These are phyloP conservation scores for Berkeleyomyces rouxiae DNA, from an alignment of 2,329 filamentous ascomycete genomes.

Conservation along the genomic window DNA sequence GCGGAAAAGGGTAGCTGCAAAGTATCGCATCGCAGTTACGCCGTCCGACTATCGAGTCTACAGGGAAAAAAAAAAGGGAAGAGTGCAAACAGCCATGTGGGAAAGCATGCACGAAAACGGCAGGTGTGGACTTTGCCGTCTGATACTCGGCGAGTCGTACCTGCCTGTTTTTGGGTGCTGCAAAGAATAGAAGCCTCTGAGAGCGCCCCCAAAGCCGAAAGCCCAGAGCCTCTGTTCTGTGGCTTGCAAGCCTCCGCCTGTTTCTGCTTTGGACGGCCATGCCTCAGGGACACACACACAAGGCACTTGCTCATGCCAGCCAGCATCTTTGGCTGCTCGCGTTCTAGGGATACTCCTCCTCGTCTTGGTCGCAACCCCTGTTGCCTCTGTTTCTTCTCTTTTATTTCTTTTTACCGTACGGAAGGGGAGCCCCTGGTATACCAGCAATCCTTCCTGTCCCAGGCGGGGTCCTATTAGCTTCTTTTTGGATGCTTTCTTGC, in stretches of 20 bases:
- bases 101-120: not conserved
- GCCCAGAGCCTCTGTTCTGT: not conserved
- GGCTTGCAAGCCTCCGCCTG: not conserved
- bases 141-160: not conserved
- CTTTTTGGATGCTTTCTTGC: not conserved
- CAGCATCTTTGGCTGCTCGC: not conserved
- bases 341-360: not conserved
- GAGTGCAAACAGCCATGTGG: not conserved
- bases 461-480: not conserved
- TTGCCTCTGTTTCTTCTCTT: conserved; percentile 1
- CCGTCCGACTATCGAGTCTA: too few species aligned
- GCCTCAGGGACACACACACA: too few species aligned
- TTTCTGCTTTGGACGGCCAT: not conserved
- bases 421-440: not conserved
- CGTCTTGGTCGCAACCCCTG: not conserved
- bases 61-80: not conserved
- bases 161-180: not conserved
- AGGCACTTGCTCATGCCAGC: too few species aligned
- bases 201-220: not conserved
- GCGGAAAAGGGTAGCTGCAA: too few species aligned
- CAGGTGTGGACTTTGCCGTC: not conserved
- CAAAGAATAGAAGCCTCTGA: too few species aligned
- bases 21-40: too few species aligned
- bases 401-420: not conserved
- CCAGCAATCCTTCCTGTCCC: not conserved